phyloP scores from a whole-genome alignment of 1,284 basidiomycete genomes.

The Melanopsichium pennsylvanicum region DNA sequence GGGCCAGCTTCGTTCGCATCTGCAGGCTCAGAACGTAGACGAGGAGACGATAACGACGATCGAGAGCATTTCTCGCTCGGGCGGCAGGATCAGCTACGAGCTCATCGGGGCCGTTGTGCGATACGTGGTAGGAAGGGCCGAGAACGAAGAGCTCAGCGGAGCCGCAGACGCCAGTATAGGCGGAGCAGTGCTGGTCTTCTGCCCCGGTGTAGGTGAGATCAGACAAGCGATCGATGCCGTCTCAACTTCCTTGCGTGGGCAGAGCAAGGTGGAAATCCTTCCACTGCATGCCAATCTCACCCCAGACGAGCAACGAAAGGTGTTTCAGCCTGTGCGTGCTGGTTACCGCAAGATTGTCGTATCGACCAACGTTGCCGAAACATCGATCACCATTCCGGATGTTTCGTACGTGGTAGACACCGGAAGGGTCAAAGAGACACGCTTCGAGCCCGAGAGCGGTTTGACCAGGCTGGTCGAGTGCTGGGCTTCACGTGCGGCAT shows the following conservation, averaged over 20 bases:
- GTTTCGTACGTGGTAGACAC: slow-evolving; percentile 71
- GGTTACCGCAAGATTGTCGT: slow-evolving; percentile 83
- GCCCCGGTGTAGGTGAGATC: slow-evolving; percentile 73
- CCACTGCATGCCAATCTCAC: slow-evolving; percentile 91
- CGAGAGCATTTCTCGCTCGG: slow-evolving; percentile 72
- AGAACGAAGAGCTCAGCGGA: slow-evolving; percentile 69
- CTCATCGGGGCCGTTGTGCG: slow-evolving; percentile 76
- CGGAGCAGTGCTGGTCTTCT: slow-evolving; percentile 79
- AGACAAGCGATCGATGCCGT: slow-evolving; percentile 78
- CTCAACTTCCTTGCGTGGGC: slow-evolving; percentile 64
- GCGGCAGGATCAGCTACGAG: slow-evolving; percentile 78
- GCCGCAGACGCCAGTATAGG: slow-evolving; percentile 37
- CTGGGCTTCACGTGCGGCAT: slow-evolving; percentile 82
- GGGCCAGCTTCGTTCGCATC: slow-evolving; percentile 69
- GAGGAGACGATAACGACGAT: slow-evolving; percentile 72
- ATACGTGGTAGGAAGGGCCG: slow-evolving; percentile 73
- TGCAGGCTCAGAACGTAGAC: slow-evolving; percentile 71
- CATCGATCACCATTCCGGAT: slow-evolving; percentile 83
- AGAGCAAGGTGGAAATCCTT: slow-evolving; percentile 72
- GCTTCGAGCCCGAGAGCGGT: slow-evolving; percentile 79
- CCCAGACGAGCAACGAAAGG: slow-evolving; percentile 80
- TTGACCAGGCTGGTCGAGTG: slow-evolving; percentile 80
- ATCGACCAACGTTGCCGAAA: slow-evolving; percentile 90
- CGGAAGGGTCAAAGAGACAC: slow-evolving; percentile 88
- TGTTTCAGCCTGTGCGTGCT: slow-evolving; percentile 73